Conservation (phyloP, 2,329 filamentous ascomycete species). For the Aspergillus cejpii region DNA sequence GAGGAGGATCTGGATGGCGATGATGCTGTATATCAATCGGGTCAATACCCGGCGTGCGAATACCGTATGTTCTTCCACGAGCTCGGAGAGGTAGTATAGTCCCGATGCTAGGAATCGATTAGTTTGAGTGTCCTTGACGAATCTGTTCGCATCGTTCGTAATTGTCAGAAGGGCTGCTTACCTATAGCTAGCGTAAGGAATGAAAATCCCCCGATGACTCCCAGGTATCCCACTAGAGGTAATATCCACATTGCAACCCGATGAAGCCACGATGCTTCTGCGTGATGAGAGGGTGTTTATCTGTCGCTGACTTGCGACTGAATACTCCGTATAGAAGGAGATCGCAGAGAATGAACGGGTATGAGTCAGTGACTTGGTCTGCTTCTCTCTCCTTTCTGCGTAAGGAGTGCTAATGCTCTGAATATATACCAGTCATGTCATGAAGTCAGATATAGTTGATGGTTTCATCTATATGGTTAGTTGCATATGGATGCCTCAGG, state of each 20-base stretch:
- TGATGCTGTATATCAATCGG: constrained; percentile 75
- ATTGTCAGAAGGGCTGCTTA: constrained; percentile 29
- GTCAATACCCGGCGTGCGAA: constrained; percentile 80
- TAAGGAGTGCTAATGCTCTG: too few species aligned
- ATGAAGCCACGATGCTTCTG: not conserved
- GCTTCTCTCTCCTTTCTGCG: too few species aligned
- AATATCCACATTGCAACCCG: constrained; percentile 77
- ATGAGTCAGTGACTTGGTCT: too few species aligned
- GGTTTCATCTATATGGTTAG: not conserved
- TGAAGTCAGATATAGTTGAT: not conserved
- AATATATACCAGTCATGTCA: not conserved
- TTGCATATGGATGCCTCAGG: constrained; percentile 11
- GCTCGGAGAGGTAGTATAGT: constrained; percentile 94
- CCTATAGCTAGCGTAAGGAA: constrained; percentile 93
- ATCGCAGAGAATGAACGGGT: not conserved
- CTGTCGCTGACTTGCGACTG: not conserved
- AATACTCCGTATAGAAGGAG: too few species aligned
- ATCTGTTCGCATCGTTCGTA: too few species aligned
- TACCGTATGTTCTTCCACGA: constrained; percentile 96
- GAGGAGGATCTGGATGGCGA: constrained; percentile 66
- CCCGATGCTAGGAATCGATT: constrained; percentile 64
- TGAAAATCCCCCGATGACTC: constrained; percentile 79
- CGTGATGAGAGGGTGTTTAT: not conserved
- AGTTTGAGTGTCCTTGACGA: not conserved
- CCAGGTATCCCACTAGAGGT: constrained; percentile 81